Conservation (phyloP, 257 asterid species). For the Nicotiana tabacum region DNA sequence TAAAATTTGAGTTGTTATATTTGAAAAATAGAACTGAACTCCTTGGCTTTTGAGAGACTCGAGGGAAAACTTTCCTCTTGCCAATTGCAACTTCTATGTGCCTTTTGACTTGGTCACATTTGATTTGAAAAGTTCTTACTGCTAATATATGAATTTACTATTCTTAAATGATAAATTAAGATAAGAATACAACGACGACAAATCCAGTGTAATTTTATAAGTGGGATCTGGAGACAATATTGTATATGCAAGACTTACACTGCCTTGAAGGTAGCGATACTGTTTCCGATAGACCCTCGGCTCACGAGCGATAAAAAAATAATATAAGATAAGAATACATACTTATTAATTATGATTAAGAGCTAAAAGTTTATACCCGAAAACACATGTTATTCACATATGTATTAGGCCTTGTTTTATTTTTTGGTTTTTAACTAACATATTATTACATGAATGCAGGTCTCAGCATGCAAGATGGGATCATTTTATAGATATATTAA, state of each 20-base stretch:
- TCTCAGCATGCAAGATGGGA: constrained; percentile 68
- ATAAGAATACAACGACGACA: too few species aligned
- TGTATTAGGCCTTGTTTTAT: background rate
- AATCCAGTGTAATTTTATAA: too few species aligned
- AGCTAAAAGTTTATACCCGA: background rate
- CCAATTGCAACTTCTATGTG: background rate
- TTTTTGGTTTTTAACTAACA: background rate
- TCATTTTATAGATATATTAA: constrained; percentile 58
- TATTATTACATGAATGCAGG: constrained; percentile 41
- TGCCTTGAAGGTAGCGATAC: too few species aligned
- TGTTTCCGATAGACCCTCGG: too few species aligned
- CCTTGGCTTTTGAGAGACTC: background rate
- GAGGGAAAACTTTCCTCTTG: background rate
- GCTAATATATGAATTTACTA: background rate
- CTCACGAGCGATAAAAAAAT: too few species aligned
- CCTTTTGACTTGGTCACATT: background rate
- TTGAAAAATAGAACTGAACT: background rate
- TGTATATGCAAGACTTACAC: too few species aligned
- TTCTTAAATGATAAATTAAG: background rate
- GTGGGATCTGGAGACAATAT: too few species aligned
- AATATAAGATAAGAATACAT: too few species aligned
- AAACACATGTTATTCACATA: background rate
- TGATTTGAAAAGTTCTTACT: background rate
- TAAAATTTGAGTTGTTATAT: background rate
- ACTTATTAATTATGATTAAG: background rate